These are phyloP conservation scores for Colletotrichum cordylinicola DNA, from an alignment of 2,329 filamentous ascomycete genomes.

Conservation along the genomic window DNA sequence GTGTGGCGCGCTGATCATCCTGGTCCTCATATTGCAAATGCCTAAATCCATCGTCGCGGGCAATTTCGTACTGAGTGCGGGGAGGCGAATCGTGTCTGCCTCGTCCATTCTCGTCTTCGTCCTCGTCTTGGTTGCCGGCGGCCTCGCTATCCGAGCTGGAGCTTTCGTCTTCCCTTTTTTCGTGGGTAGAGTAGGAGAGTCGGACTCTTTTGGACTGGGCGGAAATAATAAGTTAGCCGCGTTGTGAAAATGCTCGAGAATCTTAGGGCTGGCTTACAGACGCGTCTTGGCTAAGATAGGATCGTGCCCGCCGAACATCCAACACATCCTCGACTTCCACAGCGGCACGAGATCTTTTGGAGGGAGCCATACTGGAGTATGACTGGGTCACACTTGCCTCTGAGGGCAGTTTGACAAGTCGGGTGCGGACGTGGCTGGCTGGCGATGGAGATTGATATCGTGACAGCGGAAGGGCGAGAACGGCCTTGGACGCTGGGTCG, in stretches of 20 bases:
- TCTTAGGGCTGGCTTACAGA: constrained; percentile 37
- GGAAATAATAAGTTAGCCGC: neutral
- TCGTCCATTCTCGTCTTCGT: constrained; percentile 31
- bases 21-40: constrained; percentile 62
- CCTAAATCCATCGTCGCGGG: constrained; percentile 64
- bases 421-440: neutral
- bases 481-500: neutral
- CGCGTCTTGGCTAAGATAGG: constrained; percentile 42
- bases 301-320: constrained; percentile 45
- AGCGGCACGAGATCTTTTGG: constrained; percentile 49
- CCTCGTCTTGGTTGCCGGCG: constrained; percentile 34
- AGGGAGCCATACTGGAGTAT: constrained; percentile 30
- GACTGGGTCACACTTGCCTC: neutral
- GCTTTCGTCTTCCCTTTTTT: constrained; percentile 17
- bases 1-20: constrained; percentile 70
- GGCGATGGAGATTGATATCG: neutral
- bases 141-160: constrained; percentile 24
- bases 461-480: neutral
- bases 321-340: constrained; percentile 37
- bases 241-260: neutral
- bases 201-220: constrained; percentile 38
- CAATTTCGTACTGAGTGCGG: constrained; percentile 66
- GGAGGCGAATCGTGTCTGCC: constrained; percentile 41
- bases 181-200: constrained; percentile 31
- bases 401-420: neutral